These are phyloP conservation scores for Dianthus caryophyllus DNA, from an alignment of 148 eudicot species.

Conservation along the genomic window DNA sequence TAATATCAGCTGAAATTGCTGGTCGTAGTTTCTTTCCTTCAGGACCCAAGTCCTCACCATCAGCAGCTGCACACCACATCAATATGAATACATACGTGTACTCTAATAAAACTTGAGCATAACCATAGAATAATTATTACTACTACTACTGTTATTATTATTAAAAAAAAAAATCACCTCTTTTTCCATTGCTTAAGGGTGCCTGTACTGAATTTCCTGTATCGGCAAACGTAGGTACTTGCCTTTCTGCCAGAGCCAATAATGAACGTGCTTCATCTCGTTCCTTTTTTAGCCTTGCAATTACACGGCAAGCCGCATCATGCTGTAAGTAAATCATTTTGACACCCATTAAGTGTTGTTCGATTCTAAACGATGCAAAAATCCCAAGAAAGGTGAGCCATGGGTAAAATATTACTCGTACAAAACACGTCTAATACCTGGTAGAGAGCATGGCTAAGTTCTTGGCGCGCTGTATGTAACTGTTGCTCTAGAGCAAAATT, in stretches of 20 bases:
- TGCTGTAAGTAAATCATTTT: slow-evolving; percentile 48
- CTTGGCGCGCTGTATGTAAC: slow-evolving; percentile 91
- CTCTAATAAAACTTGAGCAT: neutral
- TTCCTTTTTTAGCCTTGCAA: slow-evolving; percentile 94
- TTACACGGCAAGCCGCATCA: slow-evolving; percentile 99
- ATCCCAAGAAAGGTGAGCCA: neutral
- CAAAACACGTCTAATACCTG: slow-evolving; percentile 50
- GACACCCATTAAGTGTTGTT: neutral
- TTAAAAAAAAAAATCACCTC: slow-evolving; percentile 44
- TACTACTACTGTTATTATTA: too few species aligned
- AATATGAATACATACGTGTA: slow-evolving; percentile 8
- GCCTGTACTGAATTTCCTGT: slow-evolving; percentile 36
- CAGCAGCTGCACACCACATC: slow-evolving; percentile 43
- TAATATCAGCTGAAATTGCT: slow-evolving; percentile 68
- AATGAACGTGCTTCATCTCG: slow-evolving; percentile 84
- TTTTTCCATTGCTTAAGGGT: slow-evolving; percentile 81
- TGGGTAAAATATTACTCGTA: neutral
- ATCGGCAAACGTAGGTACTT: slow-evolving; percentile 48
- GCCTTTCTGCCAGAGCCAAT: slow-evolving; percentile 85
- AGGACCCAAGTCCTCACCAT: slow-evolving; percentile 56
- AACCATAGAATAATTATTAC: neutral
- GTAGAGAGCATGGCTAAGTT: slow-evolving; percentile 92
- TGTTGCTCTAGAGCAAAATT: slow-evolving; percentile 95
- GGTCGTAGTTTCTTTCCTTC: slow-evolving; percentile 59
- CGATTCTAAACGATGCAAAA: neutral